Base-by-base conservation (phyloP, 2,329 filamentous ascomycete species). In the Pyrenophora teres region DNA sequence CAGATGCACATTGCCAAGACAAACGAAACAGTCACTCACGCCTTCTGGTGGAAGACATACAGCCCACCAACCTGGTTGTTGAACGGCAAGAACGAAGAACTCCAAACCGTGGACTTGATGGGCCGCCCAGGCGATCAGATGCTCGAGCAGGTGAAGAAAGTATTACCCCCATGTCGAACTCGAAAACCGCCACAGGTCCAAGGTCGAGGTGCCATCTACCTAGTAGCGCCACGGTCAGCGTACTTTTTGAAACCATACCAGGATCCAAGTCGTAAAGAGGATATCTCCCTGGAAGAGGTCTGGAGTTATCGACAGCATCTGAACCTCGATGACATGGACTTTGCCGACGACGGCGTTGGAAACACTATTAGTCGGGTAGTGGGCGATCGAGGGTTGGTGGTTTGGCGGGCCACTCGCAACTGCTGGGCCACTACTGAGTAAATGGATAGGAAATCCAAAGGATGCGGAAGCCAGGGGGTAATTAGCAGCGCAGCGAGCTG, bases 11-110 rank as follows among this genome's bases (percentile, higher is more conserved):
- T 93, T 66, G 88, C 85, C 65, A 83, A 83, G 47, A 86, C 89
- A 59, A 80, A 83, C 4, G 86, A 70, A 16, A 61, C 88, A 57
- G 84, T 88, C 7, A 86, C 85, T 1, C 81, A 87, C 30, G 87
- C 87, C 3, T 80, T 89, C 43, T 93, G 89, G 89, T 93, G 89
- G 89, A 92, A 92, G 71, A 92, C 89, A 1, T 92, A 92, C 69
- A 89, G 86, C 69, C 89, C 89, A 15, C 89, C 89, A 0, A 87
- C 88, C 31, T 93, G 89, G 88, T 80, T 93, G 16, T 78, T 92
- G 6, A 87, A 91, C 59, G 87, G 87, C 46, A 89, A 88, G 72
- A 91, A 89, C 59, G 82, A 86, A 60, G 80, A 88, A 8, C 74
- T 92, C n/a, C 80, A 76, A 25, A 92, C 89, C 1, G 79, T 80